Evolutionary conservation across 1,284 basidiomycete species (phyloP).

Genomic region (Fistulinella cinereoalba): DNA sequence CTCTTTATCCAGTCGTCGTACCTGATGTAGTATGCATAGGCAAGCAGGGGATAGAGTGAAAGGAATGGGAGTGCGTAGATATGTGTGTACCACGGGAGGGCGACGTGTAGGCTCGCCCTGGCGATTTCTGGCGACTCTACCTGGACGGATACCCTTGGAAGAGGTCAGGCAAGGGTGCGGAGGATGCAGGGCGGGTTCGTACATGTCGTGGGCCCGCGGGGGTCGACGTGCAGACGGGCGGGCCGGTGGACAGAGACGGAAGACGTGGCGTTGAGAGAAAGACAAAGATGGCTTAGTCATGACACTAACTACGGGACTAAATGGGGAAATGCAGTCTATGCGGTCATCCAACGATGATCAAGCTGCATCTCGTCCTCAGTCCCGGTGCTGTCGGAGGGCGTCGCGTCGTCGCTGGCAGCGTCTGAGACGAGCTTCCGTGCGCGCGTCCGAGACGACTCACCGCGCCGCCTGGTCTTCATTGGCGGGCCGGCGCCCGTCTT

Average conservation of each 20-base stretch:
- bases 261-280: too few relatives aligned
- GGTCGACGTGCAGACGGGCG: constrained; percentile 1
- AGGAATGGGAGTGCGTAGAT: constrained; percentile 86
- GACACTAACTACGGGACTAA: too few relatives aligned
- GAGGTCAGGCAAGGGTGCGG: too few relatives aligned
- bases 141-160: constrained; percentile 40
- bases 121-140: constrained; percentile 87
- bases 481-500: too few relatives aligned
- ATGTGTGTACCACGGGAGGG: constrained; percentile 75
- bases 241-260: too few relatives aligned
- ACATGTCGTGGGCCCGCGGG: constrained; percentile 18
- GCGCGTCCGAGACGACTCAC: too few relatives aligned
- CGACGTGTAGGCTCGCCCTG: constrained; percentile 75
- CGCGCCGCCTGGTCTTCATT: too few relatives aligned
- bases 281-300: neutral
- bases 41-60: constrained; percentile 83
- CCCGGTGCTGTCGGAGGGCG: constrained; percentile 12
- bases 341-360: too few relatives aligned
- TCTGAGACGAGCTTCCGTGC: too few relatives aligned
- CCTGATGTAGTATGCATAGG: constrained; percentile 87
- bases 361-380: neutral
- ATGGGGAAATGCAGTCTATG: too few relatives aligned
- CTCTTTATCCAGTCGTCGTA: constrained; percentile 92
- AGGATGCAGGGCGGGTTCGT: neutral
- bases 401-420: constrained; percentile 1